Base-by-base conservation (phyloP, 2,329 filamentous ascomycete genomes). In the Pseudogymnoascus sp. region DNA sequence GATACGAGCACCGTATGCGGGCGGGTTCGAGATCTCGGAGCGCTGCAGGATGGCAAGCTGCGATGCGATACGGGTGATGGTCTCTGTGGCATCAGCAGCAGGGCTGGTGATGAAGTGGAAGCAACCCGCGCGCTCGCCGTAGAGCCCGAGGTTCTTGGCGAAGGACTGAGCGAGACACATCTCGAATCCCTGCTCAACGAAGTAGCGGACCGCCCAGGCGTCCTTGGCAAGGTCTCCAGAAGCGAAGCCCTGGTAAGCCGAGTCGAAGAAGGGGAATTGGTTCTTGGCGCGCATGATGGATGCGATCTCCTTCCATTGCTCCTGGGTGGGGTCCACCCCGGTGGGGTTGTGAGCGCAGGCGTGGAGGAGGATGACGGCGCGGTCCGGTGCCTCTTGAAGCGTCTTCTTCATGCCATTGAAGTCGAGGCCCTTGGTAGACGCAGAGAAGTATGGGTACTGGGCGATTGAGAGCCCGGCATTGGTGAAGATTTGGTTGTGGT, bases 261-360 rank as follows among this genome's bases (percentile, higher is more conserved):
- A 91, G 81, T 99, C 95, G 78, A 99, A 97, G 85, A 99, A 97
- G 71, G 95, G 93, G 80, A 99, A 96, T 77, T 96, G 93, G 67
- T 85, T 85, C 78, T 89, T 91, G 72, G 85, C 77, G 71, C 84
- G 84, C 76, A 97, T 87, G 50, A 96, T 77, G 47, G 82, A 76
- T 62, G 93, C 92, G 66, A 99, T 86, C 78, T 96, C 84, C 76
- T 89, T 91, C 95, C 95, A 99, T 79, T 99, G 95, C 62, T 93
- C 91, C 69, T 89, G 82, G 19, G 93, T 96, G 7, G 93, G 93
- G 78, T 99, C 95, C 67, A 99, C 93, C 65, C 95, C 95, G 1
- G 95, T 99, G 36, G 95, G 95, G 81, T 99, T 99, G 82, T 99
- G 95, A 38, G 95, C 95, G 76, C 95, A 99, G 67, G 92, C 90